phyloP scores from a whole-genome alignment of 257 asterid genomes.

The Capsicum pubescens region DNA sequence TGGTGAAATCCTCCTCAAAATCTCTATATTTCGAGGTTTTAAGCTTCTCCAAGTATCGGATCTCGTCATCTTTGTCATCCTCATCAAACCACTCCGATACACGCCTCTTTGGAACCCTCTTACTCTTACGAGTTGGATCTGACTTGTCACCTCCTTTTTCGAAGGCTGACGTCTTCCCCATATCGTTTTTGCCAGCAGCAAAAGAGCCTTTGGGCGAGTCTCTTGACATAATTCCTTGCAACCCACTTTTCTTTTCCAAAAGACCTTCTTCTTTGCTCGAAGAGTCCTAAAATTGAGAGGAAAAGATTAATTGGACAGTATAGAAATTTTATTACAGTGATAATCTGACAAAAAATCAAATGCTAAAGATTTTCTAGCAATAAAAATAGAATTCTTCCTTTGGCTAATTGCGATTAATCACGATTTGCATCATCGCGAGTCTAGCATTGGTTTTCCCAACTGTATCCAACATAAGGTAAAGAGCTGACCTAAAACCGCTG shows the following conservation, averaged over 20 bases:
- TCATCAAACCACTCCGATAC: conserved; percentile 76
- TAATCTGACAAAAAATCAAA: conserved; percentile 37
- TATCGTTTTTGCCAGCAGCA: conserved; percentile 57
- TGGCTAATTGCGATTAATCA: neutral
- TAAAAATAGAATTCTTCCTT: conserved; percentile 26
- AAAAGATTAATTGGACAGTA: conserved; percentile 36
- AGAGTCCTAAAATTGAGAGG: conserved; percentile 58
- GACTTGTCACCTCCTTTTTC: conserved; percentile 65
- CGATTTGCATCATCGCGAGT: neutral
- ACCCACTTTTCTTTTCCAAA: conserved; percentile 52
- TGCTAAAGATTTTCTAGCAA: conserved; percentile 46
- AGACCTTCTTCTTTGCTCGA: conserved; percentile 53
- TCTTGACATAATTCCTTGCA: conserved; percentile 68
- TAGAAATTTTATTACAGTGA: conserved; percentile 29
- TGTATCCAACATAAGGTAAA: conserved; percentile 1
- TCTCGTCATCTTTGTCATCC: conserved; percentile 85
- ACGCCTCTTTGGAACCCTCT: conserved; percentile 79
- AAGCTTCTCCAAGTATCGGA: conserved; percentile 85
- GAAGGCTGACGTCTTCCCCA: conserved; percentile 47
- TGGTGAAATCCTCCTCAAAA: conserved; percentile 53
- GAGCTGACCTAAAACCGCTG: neutral
- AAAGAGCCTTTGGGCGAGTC: conserved; percentile 61
- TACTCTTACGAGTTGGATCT: conserved; percentile 88
- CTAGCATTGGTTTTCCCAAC: neutral
- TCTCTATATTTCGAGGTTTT: conserved; percentile 65